Conservation (phyloP, 2,329 filamentous ascomycete genomes). For the Mariannaea sp. region DNA sequence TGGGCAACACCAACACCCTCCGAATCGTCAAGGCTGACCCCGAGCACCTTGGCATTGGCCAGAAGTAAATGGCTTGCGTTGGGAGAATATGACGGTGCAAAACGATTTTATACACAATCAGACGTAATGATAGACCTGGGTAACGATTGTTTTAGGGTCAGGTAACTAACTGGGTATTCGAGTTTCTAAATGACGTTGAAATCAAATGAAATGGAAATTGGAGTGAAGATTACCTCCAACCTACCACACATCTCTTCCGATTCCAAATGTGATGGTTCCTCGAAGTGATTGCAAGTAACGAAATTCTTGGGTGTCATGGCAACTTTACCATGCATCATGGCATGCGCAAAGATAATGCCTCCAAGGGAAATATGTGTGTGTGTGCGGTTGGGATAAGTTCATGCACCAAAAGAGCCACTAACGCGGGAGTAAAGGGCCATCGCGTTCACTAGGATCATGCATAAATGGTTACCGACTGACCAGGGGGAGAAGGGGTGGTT, state of each 20-base stretch:
- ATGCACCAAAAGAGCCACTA: constrained; percentile 15
- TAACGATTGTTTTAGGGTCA: constrained; percentile 36
- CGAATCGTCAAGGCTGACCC: constrained; percentile 66
- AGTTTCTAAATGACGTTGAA: constrained; percentile 31
- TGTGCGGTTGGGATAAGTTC: constrained; percentile 14
- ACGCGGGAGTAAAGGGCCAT: not conserved
- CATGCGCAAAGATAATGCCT: too few species aligned
- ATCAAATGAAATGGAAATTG: constrained; percentile 27
- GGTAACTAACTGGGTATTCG: constrained; percentile 32
- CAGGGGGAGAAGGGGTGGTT: constrained; percentile 7
- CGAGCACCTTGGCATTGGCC: constrained; percentile 61
- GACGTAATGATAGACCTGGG: constrained; percentile 41
- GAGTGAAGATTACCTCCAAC: constrained; percentile 22
- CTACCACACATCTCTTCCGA: not conserved
- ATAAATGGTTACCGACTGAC: constrained; percentile 7
- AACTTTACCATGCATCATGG: not conserved
- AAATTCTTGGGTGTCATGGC: constrained; percentile 1
- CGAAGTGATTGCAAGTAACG: not conserved
- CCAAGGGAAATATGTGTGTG: too few species aligned
- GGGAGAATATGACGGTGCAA: constrained; percentile 11
- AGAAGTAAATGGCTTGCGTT: constrained; percentile 39
- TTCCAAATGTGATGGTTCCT: not conserved
- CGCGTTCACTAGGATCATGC: constrained; percentile 21
- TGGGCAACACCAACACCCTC: constrained; percentile 88
- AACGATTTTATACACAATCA: constrained; percentile 35